These are phyloP conservation scores for Rhododendron vialii DNA, from an alignment of 148 eudicot genomes.

Conservation along the genomic window DNA sequence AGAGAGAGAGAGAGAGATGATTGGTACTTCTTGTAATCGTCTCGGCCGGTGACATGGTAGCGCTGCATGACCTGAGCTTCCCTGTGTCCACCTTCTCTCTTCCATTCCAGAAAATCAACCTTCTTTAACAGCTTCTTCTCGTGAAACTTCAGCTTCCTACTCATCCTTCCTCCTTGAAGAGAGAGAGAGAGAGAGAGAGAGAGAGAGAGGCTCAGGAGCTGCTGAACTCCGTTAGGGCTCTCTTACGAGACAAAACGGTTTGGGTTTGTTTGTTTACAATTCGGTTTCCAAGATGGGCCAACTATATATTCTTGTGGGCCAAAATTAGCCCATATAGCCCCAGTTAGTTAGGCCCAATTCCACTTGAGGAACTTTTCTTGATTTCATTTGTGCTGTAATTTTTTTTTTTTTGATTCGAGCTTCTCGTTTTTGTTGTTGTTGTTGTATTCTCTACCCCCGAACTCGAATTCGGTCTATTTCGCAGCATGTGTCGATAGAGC, in stretches of 20 bases:
- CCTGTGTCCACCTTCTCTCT: slow-evolving; percentile 87
- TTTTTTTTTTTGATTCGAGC: not conserved
- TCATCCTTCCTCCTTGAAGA: not conserved
- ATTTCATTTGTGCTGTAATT: not conserved
- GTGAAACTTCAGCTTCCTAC: slow-evolving; percentile 70
- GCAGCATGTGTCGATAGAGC: too few species aligned
- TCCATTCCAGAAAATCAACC: slow-evolving; percentile 71
- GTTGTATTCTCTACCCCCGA: too few species aligned
- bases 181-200: slow-evolving; percentile 8
- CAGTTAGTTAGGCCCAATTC: not conserved
- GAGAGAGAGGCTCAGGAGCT: not conserved
- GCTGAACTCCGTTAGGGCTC: not conserved
- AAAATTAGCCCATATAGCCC: not conserved
- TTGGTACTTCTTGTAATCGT: slow-evolving; percentile 85
- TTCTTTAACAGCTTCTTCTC: slow-evolving; percentile 79
- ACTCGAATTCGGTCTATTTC: too few species aligned
- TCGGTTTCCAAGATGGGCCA: not conserved
- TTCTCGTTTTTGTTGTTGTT: not conserved
- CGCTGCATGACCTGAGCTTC: slow-evolving; percentile 74
- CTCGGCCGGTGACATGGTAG: slow-evolving; percentile 75
- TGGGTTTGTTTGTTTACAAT: not conserved
- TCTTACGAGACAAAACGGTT: not conserved
- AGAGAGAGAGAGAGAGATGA: not conserved
- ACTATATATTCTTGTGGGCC: not conserved
- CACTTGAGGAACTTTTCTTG: not conserved